Conservation (phyloP, 1,284 basidiomycete genomes). For the Ganoderma sinense region DNA sequence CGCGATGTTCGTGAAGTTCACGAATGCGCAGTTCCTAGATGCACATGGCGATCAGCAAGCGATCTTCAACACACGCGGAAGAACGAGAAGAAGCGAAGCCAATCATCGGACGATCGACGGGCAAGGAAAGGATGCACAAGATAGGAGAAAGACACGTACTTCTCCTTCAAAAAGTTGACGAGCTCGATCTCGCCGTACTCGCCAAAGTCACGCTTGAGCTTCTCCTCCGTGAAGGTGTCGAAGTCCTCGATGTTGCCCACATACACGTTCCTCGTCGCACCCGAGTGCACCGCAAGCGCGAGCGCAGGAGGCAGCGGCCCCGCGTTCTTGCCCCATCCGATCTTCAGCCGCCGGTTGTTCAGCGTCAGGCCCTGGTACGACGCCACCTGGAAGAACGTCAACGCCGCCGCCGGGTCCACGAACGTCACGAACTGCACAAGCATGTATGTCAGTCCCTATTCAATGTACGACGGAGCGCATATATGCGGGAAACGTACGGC, state of each 20-base stretch:
- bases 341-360: constrained; percentile 90
- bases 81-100: background rate
- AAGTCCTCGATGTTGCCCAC: constrained; percentile 94
- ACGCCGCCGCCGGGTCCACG: constrained; percentile 87
- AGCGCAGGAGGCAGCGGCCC: constrained; percentile 85
- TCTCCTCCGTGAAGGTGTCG: constrained; percentile 86
- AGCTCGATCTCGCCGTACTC: constrained; percentile 96
- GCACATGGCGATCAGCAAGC: background rate
- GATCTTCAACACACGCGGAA: background rate
- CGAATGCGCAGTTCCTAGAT: constrained; percentile 88
- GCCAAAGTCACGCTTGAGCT: constrained; percentile 87
- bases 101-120: constrained; percentile 6
- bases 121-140: background rate
- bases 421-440: constrained; percentile 85
- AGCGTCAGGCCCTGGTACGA: constrained; percentile 88
- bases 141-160: constrained; percentile 56
- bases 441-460: constrained; percentile 21
- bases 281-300: constrained; percentile 87
- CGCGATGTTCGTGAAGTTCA: constrained; percentile 92
- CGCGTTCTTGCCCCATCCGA: constrained; percentile 95
- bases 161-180: constrained; percentile 94
- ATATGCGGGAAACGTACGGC: constrained; percentile 61
- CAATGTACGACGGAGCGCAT: constrained; percentile 8
- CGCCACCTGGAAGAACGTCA: constrained; percentile 91
- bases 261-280: constrained; percentile 94